A percentile compares a stretch with the other conserved stretches of the same genome.
phyloP scores from a whole-genome alignment of 2,329 filamentous ascomycete species.

The Cytospora paraplurivora region DNA sequence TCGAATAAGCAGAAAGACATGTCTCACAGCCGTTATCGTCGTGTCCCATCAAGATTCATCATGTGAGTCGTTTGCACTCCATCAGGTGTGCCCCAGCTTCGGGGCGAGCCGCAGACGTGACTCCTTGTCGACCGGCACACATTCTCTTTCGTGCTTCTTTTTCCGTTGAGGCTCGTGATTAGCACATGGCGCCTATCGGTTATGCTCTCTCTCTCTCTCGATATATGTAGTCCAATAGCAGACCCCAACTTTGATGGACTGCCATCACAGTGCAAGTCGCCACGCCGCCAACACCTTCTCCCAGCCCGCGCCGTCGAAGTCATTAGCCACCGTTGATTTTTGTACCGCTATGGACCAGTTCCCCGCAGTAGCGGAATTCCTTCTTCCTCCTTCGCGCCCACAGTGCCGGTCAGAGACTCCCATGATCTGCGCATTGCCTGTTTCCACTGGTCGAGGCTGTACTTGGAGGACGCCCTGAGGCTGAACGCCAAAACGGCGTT shows the following conservation, averaged over 20 bases:
- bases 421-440: constrained; percentile 32
- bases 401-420: not conserved
- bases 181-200: not conserved
- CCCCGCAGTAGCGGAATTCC: not conserved
- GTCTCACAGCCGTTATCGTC: not conserved
- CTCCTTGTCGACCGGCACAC: not conserved
- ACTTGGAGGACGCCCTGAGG: constrained; percentile 38
- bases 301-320: not conserved
- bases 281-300: constrained; percentile 22
- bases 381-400: not conserved
- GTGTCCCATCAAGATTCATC: not conserved
- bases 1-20: not conserved
- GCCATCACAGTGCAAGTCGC: constrained; percentile 18
- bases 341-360: not conserved
- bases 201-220: not conserved
- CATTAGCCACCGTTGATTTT: not conserved
- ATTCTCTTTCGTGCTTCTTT: not conserved
- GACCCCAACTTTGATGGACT: not conserved
- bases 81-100: not conserved
- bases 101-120: not conserved
- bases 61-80: not conserved
- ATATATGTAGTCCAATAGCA: not conserved
- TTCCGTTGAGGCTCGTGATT: not conserved
- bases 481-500: constrained; percentile 41
- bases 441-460: constrained; percentile 40